Evolutionary conservation across 139 green algal genomes (phyloP), one percentile per base, ranked within the genome.

Genomic region (Nannochloris sp.): DNA sequence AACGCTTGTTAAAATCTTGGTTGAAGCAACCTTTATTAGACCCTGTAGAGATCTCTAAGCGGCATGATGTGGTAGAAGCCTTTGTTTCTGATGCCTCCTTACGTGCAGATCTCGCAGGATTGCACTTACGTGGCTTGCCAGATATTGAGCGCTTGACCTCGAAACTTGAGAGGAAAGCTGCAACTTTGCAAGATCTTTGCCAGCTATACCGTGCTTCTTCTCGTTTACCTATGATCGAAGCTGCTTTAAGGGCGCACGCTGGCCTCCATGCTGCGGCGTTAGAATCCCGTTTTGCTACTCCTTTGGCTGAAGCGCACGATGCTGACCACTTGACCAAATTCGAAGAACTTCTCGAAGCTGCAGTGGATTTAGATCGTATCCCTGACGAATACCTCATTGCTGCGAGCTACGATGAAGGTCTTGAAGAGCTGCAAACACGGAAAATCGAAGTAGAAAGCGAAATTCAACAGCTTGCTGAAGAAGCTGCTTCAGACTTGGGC

Each of bases 301-400:
- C 68, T 1, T 71, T 99, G 36, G 65, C 67, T 4, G 54, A 74
- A 46, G 75, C 76, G 4, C 84, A 91, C 64, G 84, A 89, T 19
- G 60, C 60, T 3, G 86, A 95, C 27, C 82, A 93, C 54, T 83
- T 99, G 57, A 66, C 61, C 39, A 93, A 93, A 68, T 99, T 97
- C 84, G 94, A 99, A 81, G 79, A 89, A 61, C 85, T 99, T 64
- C 67, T 95, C 36, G 92, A 98, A 74, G 87, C 90, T 1, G 87
- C 88, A 2, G 54, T 99, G 1, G 94, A 99, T 73, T 74, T 97
- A 48, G 88, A 95, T 8, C 71, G 75, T 4, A 79, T 97, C 30
- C 90, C 90, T 3, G 88, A 97, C 32, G 92, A 99, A 79, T 98
- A 96, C 75, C 73, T 96, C 31, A 92, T 98, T 53, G 66, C 60